Evolutionary conservation across 2,329 filamentous ascomycete genomes (phyloP).

Genomic region (Lasiodiplodia gonubiensis): DNA sequence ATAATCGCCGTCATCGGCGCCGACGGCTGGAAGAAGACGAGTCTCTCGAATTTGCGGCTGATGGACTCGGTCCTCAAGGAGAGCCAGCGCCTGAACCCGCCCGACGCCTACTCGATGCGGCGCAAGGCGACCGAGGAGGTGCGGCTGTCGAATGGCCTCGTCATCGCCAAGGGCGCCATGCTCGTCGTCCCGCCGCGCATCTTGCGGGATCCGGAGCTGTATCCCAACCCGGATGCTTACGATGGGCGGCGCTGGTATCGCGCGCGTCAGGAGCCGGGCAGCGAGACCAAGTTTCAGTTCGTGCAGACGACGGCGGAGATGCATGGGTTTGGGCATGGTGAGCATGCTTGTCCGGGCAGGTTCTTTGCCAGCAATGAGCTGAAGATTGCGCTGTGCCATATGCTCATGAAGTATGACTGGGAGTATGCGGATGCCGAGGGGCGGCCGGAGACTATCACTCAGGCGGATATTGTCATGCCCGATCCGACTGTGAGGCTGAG

Average conservation of each 20-base stretch:
- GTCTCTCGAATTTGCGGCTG: slow-evolving; percentile 20
- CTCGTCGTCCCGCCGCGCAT: neutral
- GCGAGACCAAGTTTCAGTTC: slow-evolving; percentile 34
- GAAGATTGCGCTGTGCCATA: slow-evolving; percentile 39
- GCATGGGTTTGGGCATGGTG: slow-evolving; percentile 39
- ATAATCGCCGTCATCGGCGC: neutral
- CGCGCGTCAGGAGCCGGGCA: slow-evolving; percentile 30
- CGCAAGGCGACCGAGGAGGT: neutral
- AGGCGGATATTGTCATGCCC: neutral
- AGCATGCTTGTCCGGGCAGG: slow-evolving; percentile 41
- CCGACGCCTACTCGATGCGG: neutral
- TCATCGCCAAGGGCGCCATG: neutral
- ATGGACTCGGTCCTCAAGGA: slow-evolving; percentile 33
- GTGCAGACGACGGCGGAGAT: neutral
- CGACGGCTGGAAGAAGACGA: slow-evolving; percentile 21
- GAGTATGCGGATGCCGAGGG: neutral
- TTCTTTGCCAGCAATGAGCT: slow-evolving; percentile 44
- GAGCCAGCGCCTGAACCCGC: slow-evolving; percentile 6
- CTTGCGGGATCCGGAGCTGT: neutral
- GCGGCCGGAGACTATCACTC: neutral
- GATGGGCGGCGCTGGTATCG: neutral
- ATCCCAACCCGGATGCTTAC: neutral
- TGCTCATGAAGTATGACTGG: slow-evolving; percentile 15
- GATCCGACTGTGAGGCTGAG: neutral
- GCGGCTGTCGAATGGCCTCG: neutral